Conservation (phyloP, 148 eudicot genomes). For the Nepenthes gracilis region DNA sequence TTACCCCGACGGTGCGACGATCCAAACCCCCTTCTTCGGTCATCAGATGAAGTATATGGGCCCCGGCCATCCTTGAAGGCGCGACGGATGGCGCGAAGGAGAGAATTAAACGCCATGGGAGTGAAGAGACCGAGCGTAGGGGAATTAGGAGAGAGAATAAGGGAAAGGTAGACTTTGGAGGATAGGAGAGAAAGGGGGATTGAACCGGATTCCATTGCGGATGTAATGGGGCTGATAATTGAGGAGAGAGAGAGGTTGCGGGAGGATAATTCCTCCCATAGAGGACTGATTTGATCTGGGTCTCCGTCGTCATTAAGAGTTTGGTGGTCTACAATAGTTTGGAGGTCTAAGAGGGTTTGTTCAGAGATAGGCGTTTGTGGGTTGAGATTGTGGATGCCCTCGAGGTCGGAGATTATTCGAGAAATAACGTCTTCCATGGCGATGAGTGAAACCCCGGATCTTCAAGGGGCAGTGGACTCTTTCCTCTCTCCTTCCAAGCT, state of each 20-base stretch:
- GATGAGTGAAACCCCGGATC: background rate
- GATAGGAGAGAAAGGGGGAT: slow-evolving; percentile 40
- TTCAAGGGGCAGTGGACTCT: too few relatives aligned
- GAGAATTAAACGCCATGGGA: slow-evolving; percentile 66
- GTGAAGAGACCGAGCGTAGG: slow-evolving; percentile 73
- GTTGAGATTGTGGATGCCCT: slow-evolving; percentile 21
- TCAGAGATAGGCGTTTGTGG: slow-evolving; percentile 30
- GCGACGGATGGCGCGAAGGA: slow-evolving; percentile 54
- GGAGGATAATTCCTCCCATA: slow-evolving; percentile 39
- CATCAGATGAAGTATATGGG: slow-evolving; percentile 1
- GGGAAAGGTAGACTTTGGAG: slow-evolving; percentile 46
- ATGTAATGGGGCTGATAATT: slow-evolving; percentile 34
- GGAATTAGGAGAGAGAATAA: slow-evolving; percentile 55
- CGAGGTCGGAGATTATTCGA: slow-evolving; percentile 29
- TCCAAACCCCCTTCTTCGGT: slow-evolving; percentile 2
- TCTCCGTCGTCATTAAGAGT: slow-evolving; percentile 12
- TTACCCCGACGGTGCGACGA: slow-evolving; percentile 6
- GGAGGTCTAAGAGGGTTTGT: slow-evolving; percentile 41
- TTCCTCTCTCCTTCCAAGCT: too few relatives aligned
- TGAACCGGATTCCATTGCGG: slow-evolving; percentile 53
- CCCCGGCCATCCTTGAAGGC: slow-evolving; percentile 26
- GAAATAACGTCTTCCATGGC: slow-evolving; percentile 36
- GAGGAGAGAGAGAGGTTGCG: slow-evolving; percentile 32
- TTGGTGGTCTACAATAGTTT: slow-evolving; percentile 36
- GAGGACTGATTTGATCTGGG: slow-evolving; percentile 18